A percentile compares a stretch with the other conserved stretches of the same genome.
Conservation (phyloP, 148 eudicot genomes). For the Dysphania ambrosioides region DNA sequence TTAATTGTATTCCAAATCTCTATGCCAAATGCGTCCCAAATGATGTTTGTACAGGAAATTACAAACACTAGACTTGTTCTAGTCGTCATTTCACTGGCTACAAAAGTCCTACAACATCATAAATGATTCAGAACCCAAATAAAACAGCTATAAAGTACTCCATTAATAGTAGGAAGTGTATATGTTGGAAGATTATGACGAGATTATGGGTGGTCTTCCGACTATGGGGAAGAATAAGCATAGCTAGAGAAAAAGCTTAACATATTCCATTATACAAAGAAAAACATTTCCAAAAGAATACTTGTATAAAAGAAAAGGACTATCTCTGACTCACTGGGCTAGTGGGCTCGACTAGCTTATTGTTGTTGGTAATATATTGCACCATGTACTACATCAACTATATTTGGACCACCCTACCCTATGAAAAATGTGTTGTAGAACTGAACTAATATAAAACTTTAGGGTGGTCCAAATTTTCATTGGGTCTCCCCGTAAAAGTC, state of each 20-base stretch:
- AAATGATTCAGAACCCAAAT: background rate
- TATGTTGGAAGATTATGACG: too few relatives aligned
- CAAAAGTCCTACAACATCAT: background rate
- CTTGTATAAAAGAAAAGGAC: background rate
- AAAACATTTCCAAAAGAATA: background rate
- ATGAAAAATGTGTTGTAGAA: slow-evolving; percentile 7
- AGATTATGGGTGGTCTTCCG: too few relatives aligned
- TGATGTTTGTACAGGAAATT: background rate
- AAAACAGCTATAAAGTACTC: too few relatives aligned
- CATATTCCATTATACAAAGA: background rate
- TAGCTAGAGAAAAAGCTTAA: background rate
- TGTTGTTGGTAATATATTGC: background rate
- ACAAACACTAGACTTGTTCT: slow-evolving; percentile 29
- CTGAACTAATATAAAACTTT: slow-evolving; percentile 1
- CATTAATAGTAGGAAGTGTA: too few relatives aligned
- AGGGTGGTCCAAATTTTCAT: slow-evolving; percentile 32
- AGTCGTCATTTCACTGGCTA: slow-evolving; percentile 17
- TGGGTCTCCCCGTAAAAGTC: slow-evolving; percentile 14
- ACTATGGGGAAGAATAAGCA: too few relatives aligned
- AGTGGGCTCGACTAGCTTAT: slow-evolving; percentile 28
- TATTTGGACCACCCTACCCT: slow-evolving; percentile 30
- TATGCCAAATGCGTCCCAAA: slow-evolving; percentile 22
- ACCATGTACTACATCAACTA: background rate
- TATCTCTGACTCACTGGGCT: too few relatives aligned
- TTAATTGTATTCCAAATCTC: slow-evolving; percentile 13